Evolutionary conservation across 805 yeast genomes (phyloP).

Genomic region (Candida parachauliodes): DNA sequence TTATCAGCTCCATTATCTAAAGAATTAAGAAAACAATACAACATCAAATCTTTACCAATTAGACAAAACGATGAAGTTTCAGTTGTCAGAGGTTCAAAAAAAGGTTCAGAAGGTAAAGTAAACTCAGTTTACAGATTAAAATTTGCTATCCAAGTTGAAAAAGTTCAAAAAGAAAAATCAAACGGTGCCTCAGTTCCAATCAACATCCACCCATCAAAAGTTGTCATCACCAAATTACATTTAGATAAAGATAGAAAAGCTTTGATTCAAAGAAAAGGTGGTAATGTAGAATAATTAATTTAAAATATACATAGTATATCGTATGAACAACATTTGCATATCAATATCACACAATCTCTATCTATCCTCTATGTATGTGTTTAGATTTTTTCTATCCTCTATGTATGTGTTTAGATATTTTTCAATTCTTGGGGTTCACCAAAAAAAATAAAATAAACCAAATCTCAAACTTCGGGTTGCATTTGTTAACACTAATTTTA

Average conservation of each 20-base stretch:
- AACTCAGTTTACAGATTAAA: constrained; percentile 98
- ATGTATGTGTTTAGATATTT: constrained; percentile 11
- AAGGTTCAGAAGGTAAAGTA: constrained; percentile 99
- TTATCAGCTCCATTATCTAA: constrained; percentile 98
- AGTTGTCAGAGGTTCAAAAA: constrained; percentile 98
- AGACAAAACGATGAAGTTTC: constrained; percentile 95
- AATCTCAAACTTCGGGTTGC: too few species aligned
- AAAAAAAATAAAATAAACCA: too few species aligned
- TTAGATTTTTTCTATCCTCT: too few species aligned
- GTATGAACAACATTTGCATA: too few species aligned
- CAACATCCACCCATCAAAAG: constrained; percentile 98
- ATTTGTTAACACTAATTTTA: too few species aligned
- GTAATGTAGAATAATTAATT: constrained; percentile 89
- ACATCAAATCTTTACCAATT: constrained; percentile 92
- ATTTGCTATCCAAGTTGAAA: constrained; percentile 93
- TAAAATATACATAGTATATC: too few species aligned
- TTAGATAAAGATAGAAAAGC: constrained; percentile 99
- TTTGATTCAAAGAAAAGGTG: constrained; percentile 96
- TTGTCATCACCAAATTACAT: constrained; percentile 96
- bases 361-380: too few species aligned
- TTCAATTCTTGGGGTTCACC: background rate
- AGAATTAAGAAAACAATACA: constrained; percentile 97
- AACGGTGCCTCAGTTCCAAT: constrained; percentile 97
- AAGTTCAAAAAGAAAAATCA: constrained; percentile 95
- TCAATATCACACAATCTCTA: too few species aligned